Conservation (phyloP, 2,329 filamentous ascomycete genomes). For the Cryphonectria carpinicola region DNA sequence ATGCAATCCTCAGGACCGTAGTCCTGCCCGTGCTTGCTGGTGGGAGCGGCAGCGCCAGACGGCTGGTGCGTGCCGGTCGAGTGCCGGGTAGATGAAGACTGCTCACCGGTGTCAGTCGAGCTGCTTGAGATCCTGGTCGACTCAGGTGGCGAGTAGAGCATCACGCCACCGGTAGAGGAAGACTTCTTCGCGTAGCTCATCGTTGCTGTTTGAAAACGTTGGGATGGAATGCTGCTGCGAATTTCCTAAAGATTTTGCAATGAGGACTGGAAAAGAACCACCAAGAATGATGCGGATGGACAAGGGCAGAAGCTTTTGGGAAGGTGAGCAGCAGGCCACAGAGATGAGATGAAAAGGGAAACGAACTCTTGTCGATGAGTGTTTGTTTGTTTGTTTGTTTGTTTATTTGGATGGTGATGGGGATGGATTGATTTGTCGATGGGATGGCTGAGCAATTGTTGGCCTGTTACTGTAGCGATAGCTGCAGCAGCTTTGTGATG, state of each 20-base stretch:
- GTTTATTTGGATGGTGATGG: neutral
- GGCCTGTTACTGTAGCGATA: neutral
- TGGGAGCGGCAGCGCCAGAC: neutral
- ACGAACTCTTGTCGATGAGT: neutral
- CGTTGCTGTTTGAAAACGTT: neutral
- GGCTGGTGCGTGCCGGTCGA: conserved; percentile 9
- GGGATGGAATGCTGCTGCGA: neutral
- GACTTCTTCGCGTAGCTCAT: conserved; percentile 22
- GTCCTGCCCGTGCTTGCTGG: neutral
- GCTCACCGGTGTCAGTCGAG: conserved; percentile 14
- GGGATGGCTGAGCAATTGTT: neutral
- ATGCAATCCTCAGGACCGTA: conserved; percentile 2
- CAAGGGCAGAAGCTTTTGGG: neutral
- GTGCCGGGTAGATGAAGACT: conserved; percentile 15
- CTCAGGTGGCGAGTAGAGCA: conserved; percentile 9
- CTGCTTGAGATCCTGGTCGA: neutral
- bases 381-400: neutral
- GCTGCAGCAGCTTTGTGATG: neutral
- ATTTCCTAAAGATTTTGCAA: neutral
- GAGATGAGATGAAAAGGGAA: conserved; percentile 6
- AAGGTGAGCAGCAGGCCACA: neutral
- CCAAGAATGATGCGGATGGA: neutral
- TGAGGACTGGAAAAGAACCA: neutral
- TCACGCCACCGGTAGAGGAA: neutral
- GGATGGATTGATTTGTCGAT: neutral